phyloP scores from a whole-genome alignment of 225 moss, liverwort and hornwort species.

The Rhytidiadelphus loreus region DNA sequence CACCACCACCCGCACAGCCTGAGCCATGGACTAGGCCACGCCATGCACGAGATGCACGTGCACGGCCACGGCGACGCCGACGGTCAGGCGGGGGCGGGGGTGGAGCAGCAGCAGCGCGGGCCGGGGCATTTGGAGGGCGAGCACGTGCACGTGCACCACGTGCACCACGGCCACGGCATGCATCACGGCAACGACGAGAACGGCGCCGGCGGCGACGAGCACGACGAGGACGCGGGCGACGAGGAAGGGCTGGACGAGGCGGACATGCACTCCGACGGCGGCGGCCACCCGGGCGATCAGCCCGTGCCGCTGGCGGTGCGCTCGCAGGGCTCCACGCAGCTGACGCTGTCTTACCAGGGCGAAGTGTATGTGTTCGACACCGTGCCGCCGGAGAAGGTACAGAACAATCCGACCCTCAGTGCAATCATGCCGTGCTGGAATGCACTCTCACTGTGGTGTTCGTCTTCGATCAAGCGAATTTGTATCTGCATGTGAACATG shows the following conservation, averaged over 20 bases:
- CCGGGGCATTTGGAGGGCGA: conserved; percentile 43
- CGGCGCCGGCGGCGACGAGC: conserved; percentile 59
- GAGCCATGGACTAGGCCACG: conserved; percentile 64
- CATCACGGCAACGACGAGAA: conserved; percentile 60
- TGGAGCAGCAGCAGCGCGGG: conserved; percentile 28
- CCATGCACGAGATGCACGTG: conserved; percentile 60
- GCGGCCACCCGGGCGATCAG: conserved; percentile 58
- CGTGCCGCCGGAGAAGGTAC: conserved; percentile 92
- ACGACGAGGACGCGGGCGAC: conserved; percentile 72
- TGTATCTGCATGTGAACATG: not conserved
- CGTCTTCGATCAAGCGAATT: not conserved
- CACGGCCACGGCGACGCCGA: conserved; percentile 38
- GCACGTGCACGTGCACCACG: conserved; percentile 43
- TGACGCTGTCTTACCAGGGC: conserved; percentile 88
- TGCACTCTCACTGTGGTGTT: not conserved
- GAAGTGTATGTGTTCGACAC: conserved; percentile 97
- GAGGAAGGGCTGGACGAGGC: conserved; percentile 92
- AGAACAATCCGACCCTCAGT: not conserved
- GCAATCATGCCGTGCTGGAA: not conserved
- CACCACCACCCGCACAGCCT: conserved; percentile 64
- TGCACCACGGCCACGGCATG: conserved; percentile 46
- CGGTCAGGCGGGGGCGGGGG: conserved; percentile 25
- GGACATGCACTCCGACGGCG: conserved; percentile 91
- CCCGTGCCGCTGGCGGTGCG: conserved; percentile 59
- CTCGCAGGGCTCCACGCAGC: conserved; percentile 74